Evolutionary conservation across 257 asterid genomes (phyloP).

Genomic region (Knoxia roxburghii): DNA sequence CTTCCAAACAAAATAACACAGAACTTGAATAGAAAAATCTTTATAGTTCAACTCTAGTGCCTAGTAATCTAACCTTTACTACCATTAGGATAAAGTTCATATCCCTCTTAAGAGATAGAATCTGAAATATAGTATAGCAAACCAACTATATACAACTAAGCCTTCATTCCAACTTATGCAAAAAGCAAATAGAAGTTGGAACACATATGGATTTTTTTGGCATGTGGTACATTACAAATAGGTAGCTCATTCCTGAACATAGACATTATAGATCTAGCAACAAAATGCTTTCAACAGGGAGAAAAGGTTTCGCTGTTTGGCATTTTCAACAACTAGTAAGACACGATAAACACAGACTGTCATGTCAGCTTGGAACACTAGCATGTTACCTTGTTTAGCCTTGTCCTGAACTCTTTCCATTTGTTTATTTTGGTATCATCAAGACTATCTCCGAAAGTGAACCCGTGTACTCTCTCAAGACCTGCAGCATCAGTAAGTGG

Average conservation of each 20-base stretch:
- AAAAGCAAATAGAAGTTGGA: not conserved
- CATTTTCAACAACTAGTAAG: not conserved
- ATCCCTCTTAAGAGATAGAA: not conserved
- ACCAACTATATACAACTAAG: not conserved
- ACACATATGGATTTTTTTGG: not conserved
- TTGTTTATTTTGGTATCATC: conserved; percentile 52
- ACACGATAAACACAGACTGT: not conserved
- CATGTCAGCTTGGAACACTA: not conserved
- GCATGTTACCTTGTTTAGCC: conserved; percentile 54
- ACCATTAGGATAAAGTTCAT: not conserved
- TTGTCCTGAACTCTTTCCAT: conserved; percentile 74
- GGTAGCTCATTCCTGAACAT: not conserved
- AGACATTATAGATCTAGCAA: not conserved
- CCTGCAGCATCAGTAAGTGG: conserved; percentile 34
- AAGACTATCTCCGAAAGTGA: conserved; percentile 86
- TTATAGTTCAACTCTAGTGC: not conserved
- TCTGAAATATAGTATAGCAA: not conserved
- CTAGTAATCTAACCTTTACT: not conserved
- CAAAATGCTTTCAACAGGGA: not conserved
- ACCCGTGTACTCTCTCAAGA: conserved; percentile 81
- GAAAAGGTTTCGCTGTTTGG: not conserved
- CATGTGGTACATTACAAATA: not conserved
- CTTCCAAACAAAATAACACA: not conserved
- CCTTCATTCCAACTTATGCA: too few relatives aligned
- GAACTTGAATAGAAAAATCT: not conserved